These are phyloP conservation scores for Ganoderma boninense DNA, from an alignment of 1,284 basidiomycete genomes.

Conservation along the genomic window DNA sequence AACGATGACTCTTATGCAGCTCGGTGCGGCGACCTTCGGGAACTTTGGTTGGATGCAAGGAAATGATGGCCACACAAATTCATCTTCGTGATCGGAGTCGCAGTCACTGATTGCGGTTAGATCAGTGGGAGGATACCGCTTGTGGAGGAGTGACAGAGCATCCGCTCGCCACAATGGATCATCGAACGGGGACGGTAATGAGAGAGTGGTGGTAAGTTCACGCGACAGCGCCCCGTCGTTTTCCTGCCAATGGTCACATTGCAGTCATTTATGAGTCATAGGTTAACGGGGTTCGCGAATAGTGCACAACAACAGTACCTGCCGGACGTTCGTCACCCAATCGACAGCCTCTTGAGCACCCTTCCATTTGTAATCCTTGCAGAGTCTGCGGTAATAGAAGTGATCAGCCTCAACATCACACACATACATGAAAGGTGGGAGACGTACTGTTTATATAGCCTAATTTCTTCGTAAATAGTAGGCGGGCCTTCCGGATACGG, in stretches of 20 bases:
- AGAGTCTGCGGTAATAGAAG: not conserved
- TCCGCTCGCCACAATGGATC: not conserved
- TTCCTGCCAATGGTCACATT: not conserved
- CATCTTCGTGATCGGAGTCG: not conserved
- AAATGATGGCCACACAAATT: not conserved
- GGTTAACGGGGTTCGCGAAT: not conserved
- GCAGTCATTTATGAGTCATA: too few species aligned
- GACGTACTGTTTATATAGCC: not conserved
- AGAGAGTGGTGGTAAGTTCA: too few species aligned
- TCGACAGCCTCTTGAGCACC: not conserved
- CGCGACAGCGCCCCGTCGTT: too few species aligned
- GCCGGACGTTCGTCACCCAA: not conserved
- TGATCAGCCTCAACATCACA: not conserved
- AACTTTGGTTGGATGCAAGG: not conserved
- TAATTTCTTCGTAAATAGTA: not conserved
- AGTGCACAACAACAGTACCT: not conserved
- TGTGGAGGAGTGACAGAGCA: not conserved
- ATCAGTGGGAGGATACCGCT: not conserved
- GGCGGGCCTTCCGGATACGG: not conserved
- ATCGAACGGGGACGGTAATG: not conserved
- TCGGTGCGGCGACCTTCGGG: not conserved
- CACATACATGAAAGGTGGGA: not conserved
- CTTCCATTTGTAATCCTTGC: not conserved
- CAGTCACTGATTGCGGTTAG: not conserved
- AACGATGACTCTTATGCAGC: not conserved